Base-by-base conservation (phyloP, 1,139 yeast species). In the Kurtzmaniella quercitrusa region DNA sequence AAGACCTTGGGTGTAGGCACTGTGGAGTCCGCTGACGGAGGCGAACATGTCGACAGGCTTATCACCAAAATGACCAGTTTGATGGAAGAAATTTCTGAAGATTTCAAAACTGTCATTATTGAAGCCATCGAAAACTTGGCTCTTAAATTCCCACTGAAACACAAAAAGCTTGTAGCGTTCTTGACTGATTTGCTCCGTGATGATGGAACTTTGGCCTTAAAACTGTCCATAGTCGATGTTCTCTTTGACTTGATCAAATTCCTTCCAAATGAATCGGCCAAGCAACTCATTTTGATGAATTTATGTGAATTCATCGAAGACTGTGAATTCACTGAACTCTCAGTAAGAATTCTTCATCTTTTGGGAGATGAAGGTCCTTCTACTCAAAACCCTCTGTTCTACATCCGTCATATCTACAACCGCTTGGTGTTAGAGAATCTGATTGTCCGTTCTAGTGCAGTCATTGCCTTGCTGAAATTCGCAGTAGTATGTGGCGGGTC, bases 251-350 rank as follows among this genome's bases (percentile, higher is more conserved):
- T 93, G 66, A 88, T 93, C 56, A 84, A 85, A 52, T 89, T 85
- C 58, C 83, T 90, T 49, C 95, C 96, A 23, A 75, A 71, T 46
- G 85, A 80, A 46, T 54, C 55, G 47, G 43, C 39, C 7, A 82
- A 88, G 57, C 95, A 88, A 56, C 67, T 79, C 46, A 95, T 96
- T 27, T 74, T 93, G 58, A 89, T 87, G 69, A 86, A 85, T 60
- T 75, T 94, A 55, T 90, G 98, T 74, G 99, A 93, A 65, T 90
- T 90, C 59, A 94, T 93, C 55, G 99, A 94, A 68, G 99, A 93
- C 70, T 93, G 98, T 69, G 99, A 93, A 68, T 93, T 78, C 68
- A 87, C 96, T 34, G 97, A 90, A 65, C 80, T 93, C 49, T 81
- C 95, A 31, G 96, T 91, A 27, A 82, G 98, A 62, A 85, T 93